phyloP scores from a whole-genome alignment of 1,284 basidiomycete genomes.

The Anthracocystis walkeri region DNA sequence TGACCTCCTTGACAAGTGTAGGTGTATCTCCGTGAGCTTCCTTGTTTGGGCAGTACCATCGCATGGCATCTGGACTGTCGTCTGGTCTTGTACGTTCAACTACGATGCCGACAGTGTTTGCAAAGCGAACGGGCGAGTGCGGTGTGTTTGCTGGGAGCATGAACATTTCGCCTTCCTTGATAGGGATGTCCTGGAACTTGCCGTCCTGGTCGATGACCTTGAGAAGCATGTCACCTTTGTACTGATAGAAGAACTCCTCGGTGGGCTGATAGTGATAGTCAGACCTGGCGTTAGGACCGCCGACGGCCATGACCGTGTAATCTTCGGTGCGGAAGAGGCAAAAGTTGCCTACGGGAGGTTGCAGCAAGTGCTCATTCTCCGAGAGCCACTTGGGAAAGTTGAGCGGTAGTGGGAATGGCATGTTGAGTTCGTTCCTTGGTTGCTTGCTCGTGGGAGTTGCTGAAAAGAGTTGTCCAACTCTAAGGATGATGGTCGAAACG shows the following conservation, averaged over 20 bases:
- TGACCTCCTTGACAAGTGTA: constrained; percentile 85
- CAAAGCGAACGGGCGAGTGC: constrained; percentile 91
- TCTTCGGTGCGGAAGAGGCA: constrained; percentile 62
- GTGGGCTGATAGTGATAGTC: constrained; percentile 67
- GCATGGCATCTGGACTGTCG: constrained; percentile 79
- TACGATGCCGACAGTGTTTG: constrained; percentile 92
- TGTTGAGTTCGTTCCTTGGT: constrained; percentile 3
- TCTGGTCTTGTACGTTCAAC: constrained; percentile 87
- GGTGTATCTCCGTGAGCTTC: constrained; percentile 76
- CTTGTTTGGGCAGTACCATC: constrained; percentile 89
- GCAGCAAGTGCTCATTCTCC: constrained; percentile 65
- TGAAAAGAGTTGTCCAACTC: not conserved
- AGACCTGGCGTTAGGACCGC: constrained; percentile 65
- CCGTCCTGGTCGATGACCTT: constrained; percentile 84
- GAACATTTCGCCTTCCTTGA: constrained; percentile 97
- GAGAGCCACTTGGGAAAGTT: constrained; percentile 69
- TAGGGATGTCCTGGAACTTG: constrained; percentile 86
- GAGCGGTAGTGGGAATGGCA: constrained; percentile 63
- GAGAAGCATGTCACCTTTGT: constrained; percentile 78
- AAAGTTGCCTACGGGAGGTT: constrained; percentile 69
- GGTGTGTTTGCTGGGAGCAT: constrained; percentile 90
- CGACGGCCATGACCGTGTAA: constrained; percentile 68
- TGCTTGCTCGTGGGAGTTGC: not conserved
- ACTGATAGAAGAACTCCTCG: constrained; percentile 68
- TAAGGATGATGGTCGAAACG: not conserved